phyloP scores from a whole-genome alignment of 208 protist species.

The Kentomonas sorsogonicus region DNA sequence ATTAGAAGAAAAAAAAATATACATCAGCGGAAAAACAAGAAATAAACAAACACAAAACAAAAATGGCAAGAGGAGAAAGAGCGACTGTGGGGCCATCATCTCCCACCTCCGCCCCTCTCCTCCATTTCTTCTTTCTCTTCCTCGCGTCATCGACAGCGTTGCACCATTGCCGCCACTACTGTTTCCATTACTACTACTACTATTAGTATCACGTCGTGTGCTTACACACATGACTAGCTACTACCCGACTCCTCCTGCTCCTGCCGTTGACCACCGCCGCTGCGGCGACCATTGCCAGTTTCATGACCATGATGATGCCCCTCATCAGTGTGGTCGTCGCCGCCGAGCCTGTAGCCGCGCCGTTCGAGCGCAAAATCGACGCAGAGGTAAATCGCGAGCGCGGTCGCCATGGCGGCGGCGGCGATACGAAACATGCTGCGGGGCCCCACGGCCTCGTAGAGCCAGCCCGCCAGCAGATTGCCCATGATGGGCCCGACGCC shows the following conservation, averaged over 20 bases:
- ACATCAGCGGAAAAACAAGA: too few species aligned
- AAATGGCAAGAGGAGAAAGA: background rate
- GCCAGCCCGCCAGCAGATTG: conserved; percentile 35
- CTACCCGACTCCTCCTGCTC: background rate
- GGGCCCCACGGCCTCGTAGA: conserved; percentile 41
- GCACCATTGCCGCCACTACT: background rate
- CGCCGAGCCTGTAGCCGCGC: conserved; percentile 13
- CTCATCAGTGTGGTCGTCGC: conserved; percentile 14
- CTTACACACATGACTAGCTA: background rate
- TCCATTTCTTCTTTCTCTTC: background rate
- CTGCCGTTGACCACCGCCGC: background rate
- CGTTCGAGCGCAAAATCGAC: conserved; percentile 30
- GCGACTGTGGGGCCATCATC: background rate
- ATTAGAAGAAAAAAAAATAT: background rate
- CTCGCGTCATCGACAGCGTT: background rate
- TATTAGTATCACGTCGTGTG: background rate
- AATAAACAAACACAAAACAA: background rate
- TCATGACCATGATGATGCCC: too few species aligned
- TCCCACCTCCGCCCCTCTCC: background rate
- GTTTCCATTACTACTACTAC: background rate
- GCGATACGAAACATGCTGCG: conserved; percentile 41
- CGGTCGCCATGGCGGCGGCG: conserved; percentile 23
- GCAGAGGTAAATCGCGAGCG: conserved; percentile 25
- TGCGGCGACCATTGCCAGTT: background rate
- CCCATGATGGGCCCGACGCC: conserved; percentile 54